Evolutionary conservation across 1,139 yeast species (phyloP).

Genomic region (Yamadazyma spencermartinsiae): DNA sequence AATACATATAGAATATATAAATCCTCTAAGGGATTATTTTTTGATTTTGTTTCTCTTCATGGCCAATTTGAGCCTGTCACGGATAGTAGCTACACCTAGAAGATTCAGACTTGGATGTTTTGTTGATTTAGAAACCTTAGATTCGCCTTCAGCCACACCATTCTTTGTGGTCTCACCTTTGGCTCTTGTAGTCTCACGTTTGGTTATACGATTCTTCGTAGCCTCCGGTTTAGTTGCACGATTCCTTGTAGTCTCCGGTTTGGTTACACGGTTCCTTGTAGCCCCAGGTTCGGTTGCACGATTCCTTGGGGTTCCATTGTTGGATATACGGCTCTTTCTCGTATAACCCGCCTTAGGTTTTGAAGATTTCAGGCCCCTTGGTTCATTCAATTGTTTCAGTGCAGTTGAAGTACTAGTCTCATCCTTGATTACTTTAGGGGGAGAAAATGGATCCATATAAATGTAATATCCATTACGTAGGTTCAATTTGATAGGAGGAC

Average conservation of each 20-base stretch:
- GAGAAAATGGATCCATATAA: conserved; percentile 30
- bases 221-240: neutral
- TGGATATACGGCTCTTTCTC: too few relatives aligned
- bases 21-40: neutral
- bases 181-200: too few relatives aligned
- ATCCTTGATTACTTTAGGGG: conserved; percentile 21
- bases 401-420: neutral
- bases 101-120: neutral
- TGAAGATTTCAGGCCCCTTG: neutral
- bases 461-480: conserved; percentile 31
- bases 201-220: neutral
- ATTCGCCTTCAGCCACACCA: too few relatives aligned
- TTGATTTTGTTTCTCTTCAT: neutral
- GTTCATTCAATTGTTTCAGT: neutral
- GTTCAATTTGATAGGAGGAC: conserved; percentile 27
- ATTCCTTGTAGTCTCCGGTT: neutral
- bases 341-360: too few relatives aligned
- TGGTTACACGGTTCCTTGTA: neutral
- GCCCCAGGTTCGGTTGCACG: neutral
- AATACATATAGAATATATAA: neutral
- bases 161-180: too few relatives aligned
- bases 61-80: neutral
- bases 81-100: neutral
- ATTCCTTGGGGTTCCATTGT: neutral
- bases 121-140: neutral